A percentile compares a stretch with the other conserved stretches of the same genome.
phyloP scores from a whole-genome alignment of 2,329 filamentous ascomycete species.

The Trichoderma aggressivum region DNA sequence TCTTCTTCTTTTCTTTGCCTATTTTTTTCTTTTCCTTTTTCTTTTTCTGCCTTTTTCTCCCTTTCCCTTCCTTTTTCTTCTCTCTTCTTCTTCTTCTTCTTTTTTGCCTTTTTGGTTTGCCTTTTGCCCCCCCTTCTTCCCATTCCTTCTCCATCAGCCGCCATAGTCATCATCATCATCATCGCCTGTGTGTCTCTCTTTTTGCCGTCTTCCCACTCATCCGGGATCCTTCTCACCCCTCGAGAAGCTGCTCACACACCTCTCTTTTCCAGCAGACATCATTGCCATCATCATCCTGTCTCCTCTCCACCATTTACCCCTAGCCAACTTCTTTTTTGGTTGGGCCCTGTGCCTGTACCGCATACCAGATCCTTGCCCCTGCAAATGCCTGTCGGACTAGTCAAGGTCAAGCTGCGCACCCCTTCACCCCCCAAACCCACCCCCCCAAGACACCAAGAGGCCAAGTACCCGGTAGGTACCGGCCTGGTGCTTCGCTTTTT shows the following conservation, averaged over 20 bases:
- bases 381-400: conserved; percentile 3
- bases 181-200: not conserved
- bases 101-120: not conserved
- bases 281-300: not conserved
- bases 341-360: not conserved
- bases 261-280: not conserved
- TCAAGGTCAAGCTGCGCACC: not conserved
- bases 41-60: not conserved
- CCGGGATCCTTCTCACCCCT: not conserved
- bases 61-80: not conserved
- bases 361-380: conserved; percentile 7
- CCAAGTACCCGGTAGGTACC: conserved; percentile 11
- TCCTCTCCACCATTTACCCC: not conserved
- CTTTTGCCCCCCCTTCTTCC: not conserved
- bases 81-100: not conserved
- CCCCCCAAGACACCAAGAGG: not conserved
- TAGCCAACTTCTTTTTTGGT: not conserved
- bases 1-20: not conserved
- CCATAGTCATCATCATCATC: not conserved
- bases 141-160: not conserved
- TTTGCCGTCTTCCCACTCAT: not conserved
- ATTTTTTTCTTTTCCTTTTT: not conserved
- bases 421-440: not conserved
- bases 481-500: not conserved
- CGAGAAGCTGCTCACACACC: not conserved